Conservation (phyloP, 1,284 basidiomycete genomes). For the Cystobasidium pallidum region DNA sequence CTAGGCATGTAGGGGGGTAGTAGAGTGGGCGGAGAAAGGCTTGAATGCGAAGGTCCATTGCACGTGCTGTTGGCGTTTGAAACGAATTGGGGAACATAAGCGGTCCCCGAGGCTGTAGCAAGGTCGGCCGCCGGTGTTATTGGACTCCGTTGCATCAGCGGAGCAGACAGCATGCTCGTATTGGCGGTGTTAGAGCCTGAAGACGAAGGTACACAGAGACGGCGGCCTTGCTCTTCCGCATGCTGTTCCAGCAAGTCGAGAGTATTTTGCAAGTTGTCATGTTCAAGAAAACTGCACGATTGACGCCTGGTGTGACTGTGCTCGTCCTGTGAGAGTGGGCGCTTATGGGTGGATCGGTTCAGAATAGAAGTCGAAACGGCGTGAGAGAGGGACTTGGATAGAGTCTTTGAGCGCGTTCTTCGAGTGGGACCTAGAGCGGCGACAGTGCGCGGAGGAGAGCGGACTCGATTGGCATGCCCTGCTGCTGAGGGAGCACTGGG, state of each 20-base stretch:
- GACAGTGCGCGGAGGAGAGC: slow-evolving; percentile 8
- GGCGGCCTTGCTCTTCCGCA: slow-evolving; percentile 3
- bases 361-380: not conserved
- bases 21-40: not conserved
- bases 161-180: slow-evolving; percentile 23
- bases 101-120: not conserved
- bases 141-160: slow-evolving; percentile 29
- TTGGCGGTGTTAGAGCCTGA: not conserved
- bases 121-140: not conserved
- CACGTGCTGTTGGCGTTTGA: not conserved
- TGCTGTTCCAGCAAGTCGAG: slow-evolving; percentile 15
- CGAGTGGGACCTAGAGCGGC: slow-evolving; percentile 15
- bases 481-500: not conserved
- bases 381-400: slow-evolving; percentile 14
- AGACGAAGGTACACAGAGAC: not conserved
- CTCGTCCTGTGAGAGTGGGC: not conserved
- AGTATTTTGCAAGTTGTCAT: slow-evolving; percentile 2
- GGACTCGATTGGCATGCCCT: not conserved
- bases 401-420: slow-evolving; percentile 19
- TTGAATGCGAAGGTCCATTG: not conserved
- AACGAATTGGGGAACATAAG: not conserved
- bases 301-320: not conserved
- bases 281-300: slow-evolving; percentile 1
- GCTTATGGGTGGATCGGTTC: not conserved
- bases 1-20: slow-evolving; percentile 1